Conservation (phyloP, 2,329 filamentous ascomycete species). For the Aspergillus ochraceus region DNA sequence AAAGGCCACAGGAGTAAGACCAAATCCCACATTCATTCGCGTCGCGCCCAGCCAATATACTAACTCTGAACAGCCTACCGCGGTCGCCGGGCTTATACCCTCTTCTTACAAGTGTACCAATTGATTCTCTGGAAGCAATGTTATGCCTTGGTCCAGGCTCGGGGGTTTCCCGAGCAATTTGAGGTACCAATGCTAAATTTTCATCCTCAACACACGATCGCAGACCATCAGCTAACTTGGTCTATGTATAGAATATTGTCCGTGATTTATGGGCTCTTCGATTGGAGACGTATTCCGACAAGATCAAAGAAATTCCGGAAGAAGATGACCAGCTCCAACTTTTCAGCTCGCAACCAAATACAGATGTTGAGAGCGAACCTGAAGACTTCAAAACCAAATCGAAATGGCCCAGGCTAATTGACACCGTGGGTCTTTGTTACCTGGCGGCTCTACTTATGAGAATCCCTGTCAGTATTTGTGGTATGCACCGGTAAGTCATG, state of each 20-base stretch:
- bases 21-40: background rate
- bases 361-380: constrained; percentile 45
- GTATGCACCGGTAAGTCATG: constrained; percentile 55
- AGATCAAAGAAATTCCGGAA: constrained; percentile 39
- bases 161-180: constrained; percentile 68
- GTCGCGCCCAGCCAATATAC: constrained; percentile 29
- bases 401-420: constrained; percentile 65
- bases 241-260: constrained; percentile 55
- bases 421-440: constrained; percentile 78
- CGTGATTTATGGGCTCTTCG: constrained; percentile 84
- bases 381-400: constrained; percentile 35
- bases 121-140: constrained; percentile 81
- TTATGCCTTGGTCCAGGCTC: constrained; percentile 67
- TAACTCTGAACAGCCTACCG: constrained; percentile 53
- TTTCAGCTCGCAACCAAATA: constrained; percentile 61
- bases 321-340: constrained; percentile 46
- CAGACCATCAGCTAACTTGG: constrained; percentile 10
- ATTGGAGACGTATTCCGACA: constrained; percentile 57
- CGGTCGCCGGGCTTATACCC: constrained; percentile 69
- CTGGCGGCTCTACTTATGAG: constrained; percentile 73
- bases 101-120: constrained; percentile 84
- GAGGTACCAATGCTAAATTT: constrained; percentile 52
- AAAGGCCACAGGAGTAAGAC: constrained; percentile 51
- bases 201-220: background rate
- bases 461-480: constrained; percentile 72